Conservation (phyloP, 2,329 filamentous ascomycete genomes). For the Paecilomyces variotii region DNA sequence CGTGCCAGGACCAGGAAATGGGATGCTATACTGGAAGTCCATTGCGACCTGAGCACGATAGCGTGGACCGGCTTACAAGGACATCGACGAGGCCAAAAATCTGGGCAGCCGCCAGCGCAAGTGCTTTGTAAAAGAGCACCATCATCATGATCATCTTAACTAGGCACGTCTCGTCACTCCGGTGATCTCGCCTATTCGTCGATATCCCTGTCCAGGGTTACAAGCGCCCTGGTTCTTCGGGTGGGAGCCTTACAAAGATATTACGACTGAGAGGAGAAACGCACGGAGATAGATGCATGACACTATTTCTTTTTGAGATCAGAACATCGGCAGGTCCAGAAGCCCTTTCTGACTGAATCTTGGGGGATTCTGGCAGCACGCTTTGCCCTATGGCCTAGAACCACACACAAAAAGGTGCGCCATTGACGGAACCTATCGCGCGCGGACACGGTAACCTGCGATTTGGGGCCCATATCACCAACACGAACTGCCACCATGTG, state of each 20-base stretch:
- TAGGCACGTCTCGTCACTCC: background rate
- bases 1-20: background rate
- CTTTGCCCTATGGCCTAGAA: background rate
- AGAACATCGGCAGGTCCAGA: background rate
- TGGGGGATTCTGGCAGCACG: background rate
- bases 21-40: background rate
- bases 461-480: background rate
- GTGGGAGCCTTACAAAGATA: background rate
- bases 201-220: background rate
- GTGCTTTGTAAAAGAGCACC: background rate
- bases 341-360: background rate
- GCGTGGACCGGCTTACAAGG: background rate
- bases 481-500: background rate
- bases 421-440: background rate
- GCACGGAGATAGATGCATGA: background rate
- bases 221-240: background rate
- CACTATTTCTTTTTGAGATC: background rate
- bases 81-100: background rate
- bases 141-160: background rate
- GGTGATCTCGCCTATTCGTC: background rate
- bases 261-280: background rate
- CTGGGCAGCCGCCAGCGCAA: background rate
- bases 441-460: background rate
- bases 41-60: background rate
- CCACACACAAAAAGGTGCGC: background rate